Base-by-base conservation (phyloP, 208 protist genomes). In the Leishmania guyanensis region DNA sequence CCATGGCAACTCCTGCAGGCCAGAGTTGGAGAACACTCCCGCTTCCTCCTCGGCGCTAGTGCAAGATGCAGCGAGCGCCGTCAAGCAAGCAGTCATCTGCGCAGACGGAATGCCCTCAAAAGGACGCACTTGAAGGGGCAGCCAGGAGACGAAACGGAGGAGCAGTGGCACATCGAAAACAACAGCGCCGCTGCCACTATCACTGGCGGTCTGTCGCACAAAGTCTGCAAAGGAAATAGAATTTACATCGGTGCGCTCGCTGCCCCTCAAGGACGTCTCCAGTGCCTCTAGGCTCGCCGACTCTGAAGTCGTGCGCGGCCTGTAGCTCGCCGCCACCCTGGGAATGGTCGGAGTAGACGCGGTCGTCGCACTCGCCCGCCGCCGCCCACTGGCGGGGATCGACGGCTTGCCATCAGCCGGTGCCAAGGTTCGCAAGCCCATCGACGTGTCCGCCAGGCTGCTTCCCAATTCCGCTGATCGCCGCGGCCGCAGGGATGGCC, bases 121-220 rank as follows among this genome's bases (percentile, higher is more conserved):
- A 20, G 91, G 89, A 17, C 83, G 79, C n/a, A 83, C 33, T 56
- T 90, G 80, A 54, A 87, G 72, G 0, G 87, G 86, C 33, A 94
- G 66, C 69, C 84, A 75, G 16, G 84, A 71, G 20, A 86, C 77
- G 20, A 91, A 72, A 39, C 75, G 43, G 17, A 86, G 81, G 29
- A 90, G 82, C 50, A 71, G 29, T 6, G 58, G 53, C 39, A 39
- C 58, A 26, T 81, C 74, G 54, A 8, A 54, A 12, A 46, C 33
- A 33, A 36, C 74, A 9, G 29, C 58, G 43, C 22, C 29, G 54
- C 56, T 51, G 36, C 2, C 16, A 3, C 33, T 29, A 54, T 12
- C 20, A 46, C 58, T 66, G 2, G 14, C 14, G 14, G 50, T 54
- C 36, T 69, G 81, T n/a, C 75, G 29, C 56, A 85, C 60, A 53